Percentiles rank a stretch among this genome's conserved stretches.
phyloP scores from a whole-genome alignment of 805 yeast genomes.

The Suhomyces xylopsoci region DNA sequence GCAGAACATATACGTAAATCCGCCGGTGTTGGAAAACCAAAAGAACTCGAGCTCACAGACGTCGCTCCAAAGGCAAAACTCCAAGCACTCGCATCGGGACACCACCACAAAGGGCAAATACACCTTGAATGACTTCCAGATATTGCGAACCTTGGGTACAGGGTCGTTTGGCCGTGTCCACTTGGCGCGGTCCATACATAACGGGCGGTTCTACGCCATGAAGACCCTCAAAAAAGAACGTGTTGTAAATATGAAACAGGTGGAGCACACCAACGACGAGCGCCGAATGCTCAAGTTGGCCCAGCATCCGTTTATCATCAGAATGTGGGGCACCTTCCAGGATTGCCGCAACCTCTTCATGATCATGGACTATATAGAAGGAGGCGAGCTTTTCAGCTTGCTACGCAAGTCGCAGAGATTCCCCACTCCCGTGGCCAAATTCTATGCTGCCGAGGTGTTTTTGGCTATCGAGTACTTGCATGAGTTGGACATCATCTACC shows the following conservation, averaged over 20 bases:
- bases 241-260: slow-evolving; percentile 60
- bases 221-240: slow-evolving; percentile 56
- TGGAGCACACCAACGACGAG: slow-evolving; percentile 63
- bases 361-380: slow-evolving; percentile 67
- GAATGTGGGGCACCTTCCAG: slow-evolving; percentile 70
- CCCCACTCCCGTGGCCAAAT: slow-evolving; percentile 62
- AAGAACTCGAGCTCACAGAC: slow-evolving; percentile 13
- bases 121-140: slow-evolving; percentile 53
- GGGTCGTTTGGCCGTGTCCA: slow-evolving; percentile 64
- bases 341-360: slow-evolving; percentile 54
- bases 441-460: slow-evolving; percentile 61
- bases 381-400: slow-evolving; percentile 57
- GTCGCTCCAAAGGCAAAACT: slow-evolving; percentile 9
- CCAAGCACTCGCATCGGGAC: slow-evolving; percentile 12
- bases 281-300: slow-evolving; percentile 55
- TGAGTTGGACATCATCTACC: slow-evolving; percentile 55
- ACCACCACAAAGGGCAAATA: slow-evolving; percentile 56
- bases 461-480: slow-evolving; percentile 58
- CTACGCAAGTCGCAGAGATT: slow-evolving; percentile 56
- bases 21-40: slow-evolving; percentile 16
- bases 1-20: slow-evolving; percentile 23
- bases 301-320: slow-evolving; percentile 57
- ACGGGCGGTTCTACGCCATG: slow-evolving; percentile 59
- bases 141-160: slow-evolving; percentile 56
- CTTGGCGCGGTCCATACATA: slow-evolving; percentile 55